Conservation (phyloP, 192 early-diverging fungal genomes). For the Phlyctochytrium arcticum region DNA sequence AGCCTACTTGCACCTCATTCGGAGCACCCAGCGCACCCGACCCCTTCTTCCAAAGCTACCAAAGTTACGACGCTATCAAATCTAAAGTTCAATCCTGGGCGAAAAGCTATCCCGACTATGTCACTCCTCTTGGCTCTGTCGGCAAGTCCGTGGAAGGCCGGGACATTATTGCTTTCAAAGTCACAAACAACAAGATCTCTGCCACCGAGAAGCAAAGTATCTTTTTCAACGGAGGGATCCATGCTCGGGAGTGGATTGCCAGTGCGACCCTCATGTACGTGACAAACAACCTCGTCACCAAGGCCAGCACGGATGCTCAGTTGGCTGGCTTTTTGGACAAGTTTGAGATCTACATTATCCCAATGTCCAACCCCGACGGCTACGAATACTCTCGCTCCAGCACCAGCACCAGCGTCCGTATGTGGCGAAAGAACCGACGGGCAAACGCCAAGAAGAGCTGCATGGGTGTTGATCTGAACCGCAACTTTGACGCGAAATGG, state of each 20-base stretch:
- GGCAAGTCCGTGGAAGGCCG: conserved; percentile 48
- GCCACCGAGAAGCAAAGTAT: conserved; percentile 33
- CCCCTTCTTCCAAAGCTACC: conserved; percentile 50
- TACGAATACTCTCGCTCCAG: conserved; percentile 44
- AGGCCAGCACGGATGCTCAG: not conserved
- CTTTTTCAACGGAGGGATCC: conserved; percentile 40
- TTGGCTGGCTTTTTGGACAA: conserved; percentile 4
- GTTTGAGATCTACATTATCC: conserved; percentile 50
- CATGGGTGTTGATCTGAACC: conserved; percentile 41
- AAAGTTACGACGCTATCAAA: conserved; percentile 40
- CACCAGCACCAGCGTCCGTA: conserved; percentile 32
- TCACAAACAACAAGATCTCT: conserved; percentile 32
- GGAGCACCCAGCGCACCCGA: not conserved
- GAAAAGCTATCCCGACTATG: conserved; percentile 36
- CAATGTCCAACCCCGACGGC: conserved; percentile 55
- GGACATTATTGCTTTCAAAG: conserved; percentile 52
- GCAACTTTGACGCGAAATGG: conserved; percentile 54
- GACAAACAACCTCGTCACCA: conserved; percentile 5
- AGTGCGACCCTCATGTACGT: conserved; percentile 45
- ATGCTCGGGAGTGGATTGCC: conserved; percentile 60
- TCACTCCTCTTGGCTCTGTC: conserved; percentile 51
- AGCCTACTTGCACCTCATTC: too few species aligned
- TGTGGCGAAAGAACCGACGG: conserved; percentile 59
- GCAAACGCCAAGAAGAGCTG: conserved; percentile 3
- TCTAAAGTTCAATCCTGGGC: conserved; percentile 41